Base-by-base conservation (phyloP, 768 basidiomycete genomes). In the Mycena metata region DNA sequence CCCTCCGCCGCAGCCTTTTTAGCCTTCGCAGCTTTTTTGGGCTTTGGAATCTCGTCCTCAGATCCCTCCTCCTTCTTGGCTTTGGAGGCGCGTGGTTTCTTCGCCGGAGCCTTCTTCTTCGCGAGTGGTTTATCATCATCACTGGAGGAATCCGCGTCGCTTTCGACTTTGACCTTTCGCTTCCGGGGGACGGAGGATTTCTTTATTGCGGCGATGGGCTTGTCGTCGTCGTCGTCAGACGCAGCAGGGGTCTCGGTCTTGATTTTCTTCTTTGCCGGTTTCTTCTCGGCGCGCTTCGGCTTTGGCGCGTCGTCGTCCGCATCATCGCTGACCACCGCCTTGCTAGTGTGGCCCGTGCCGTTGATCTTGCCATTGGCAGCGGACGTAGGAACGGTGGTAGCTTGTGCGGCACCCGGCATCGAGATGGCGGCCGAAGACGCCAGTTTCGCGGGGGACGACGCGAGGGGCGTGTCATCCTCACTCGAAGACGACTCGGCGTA, bases 381-480 rank as follows among this genome's bases (percentile, higher is more conserved):
- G 39, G 79, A 64, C 30, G 74, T 66, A 35, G 79, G 65, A 26
- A 75, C 76, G 3, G 83, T 81, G 21, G 83, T 81, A 30, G 82
- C 79, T 57, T 78, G 75, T 35, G 81, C 76, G 42, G 80, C 81
- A 41, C 85, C 83, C 23, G 81, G 80, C 79, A 81, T 83, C 42
- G 80, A 74, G n/a, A 81, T 77, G 5, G 80, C 76, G 50, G 80
- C 77, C 47, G 84, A 78, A 26, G 76, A 76, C 19, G 75, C 64
- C 63, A 79, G 80, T 79, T 92, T 93, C 5, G 81, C 83, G 21
- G 91, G 91, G 43, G 93, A 92, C 30, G 91, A 91, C 55, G 91
- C 89, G 43, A 93, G 85, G 59, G 91, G 91, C 19, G 82, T 82
- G 62, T 93, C 91, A 70, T 94, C 91, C 51, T 92, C 91, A 67